phyloP scores from a whole-genome alignment of 768 basidiomycete genomes.

The Lactifluus echinatus region DNA sequence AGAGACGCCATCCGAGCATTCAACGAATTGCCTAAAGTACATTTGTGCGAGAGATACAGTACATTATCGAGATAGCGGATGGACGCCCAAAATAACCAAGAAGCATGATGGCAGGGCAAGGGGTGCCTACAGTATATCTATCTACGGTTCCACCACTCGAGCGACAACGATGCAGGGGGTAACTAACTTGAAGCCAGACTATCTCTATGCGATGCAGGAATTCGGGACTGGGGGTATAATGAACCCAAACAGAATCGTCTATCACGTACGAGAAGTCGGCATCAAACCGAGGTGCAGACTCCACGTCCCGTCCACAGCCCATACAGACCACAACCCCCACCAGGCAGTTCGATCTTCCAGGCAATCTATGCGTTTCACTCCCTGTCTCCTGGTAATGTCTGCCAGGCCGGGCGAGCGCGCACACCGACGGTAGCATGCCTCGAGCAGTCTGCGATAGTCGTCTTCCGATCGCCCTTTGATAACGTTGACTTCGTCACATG shows the following conservation, averaged over 20 bases:
- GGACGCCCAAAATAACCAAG: slow-evolving; percentile 5
- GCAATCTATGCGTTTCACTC: slow-evolving; percentile 17
- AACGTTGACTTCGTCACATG: slow-evolving; percentile 2
- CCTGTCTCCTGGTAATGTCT: slow-evolving; percentile 14
- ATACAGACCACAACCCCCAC: slow-evolving; percentile 12
- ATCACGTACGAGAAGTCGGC: slow-evolving; percentile 7
- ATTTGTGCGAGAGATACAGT: neutral
- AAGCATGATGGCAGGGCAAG: neutral
- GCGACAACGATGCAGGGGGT: neutral
- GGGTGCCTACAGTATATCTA: neutral
- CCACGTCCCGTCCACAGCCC: slow-evolving; percentile 9
- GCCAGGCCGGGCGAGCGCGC: slow-evolving; percentile 1
- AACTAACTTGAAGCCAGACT: neutral
- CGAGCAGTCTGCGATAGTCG: neutral
- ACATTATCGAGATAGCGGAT: slow-evolving; percentile 1
- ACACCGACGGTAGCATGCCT: slow-evolving; percentile 12
- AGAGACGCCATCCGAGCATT: neutral
- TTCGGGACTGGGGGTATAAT: neutral
- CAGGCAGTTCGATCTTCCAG: slow-evolving; percentile 11
- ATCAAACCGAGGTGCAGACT: slow-evolving; percentile 8
- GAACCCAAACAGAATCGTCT: neutral
- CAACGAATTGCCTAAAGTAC: neutral
- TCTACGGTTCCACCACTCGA: neutral
- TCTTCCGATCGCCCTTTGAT: slow-evolving; percentile 3
- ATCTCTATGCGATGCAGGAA: neutral